Conservation (phyloP, 2,329 filamentous ascomycete species). For the Fusarium agapanthi region DNA sequence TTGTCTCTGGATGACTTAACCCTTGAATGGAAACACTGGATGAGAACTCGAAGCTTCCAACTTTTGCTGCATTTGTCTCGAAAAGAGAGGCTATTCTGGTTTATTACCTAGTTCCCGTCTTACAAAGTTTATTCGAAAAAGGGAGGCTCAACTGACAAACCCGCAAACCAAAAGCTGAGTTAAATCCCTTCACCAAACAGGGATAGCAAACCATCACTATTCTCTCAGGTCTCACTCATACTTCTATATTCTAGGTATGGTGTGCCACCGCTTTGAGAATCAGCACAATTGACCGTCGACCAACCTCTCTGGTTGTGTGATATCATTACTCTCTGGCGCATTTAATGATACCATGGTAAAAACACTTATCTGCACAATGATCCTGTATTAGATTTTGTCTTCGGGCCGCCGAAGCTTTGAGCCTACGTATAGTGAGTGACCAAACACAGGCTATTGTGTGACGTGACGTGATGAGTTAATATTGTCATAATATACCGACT, state of each 20-base stretch:
- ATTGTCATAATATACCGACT: background rate
- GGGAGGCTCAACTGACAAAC: background rate
- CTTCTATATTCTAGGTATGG: background rate
- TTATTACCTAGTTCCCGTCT: background rate
- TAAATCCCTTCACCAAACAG: background rate
- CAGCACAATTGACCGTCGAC: slow-evolving; percentile 15
- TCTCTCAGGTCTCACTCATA: background rate
- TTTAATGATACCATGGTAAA: slow-evolving; percentile 28
- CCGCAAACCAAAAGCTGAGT: background rate
- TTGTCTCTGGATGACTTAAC: background rate
- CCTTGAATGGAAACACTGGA: background rate
- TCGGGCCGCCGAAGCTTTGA: background rate
- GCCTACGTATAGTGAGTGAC: slow-evolving; percentile 24
- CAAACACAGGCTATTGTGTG: background rate
- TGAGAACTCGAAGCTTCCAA: background rate
- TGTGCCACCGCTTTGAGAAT: background rate
- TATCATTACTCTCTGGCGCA: slow-evolving; percentile 6
- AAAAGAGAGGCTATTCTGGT: background rate
- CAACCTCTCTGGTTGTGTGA: slow-evolving; percentile 15
- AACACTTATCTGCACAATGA: background rate
- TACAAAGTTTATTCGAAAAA: background rate
- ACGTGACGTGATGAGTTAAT: slow-evolving; percentile 19
- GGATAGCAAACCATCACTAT: background rate
- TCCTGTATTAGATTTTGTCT: background rate
- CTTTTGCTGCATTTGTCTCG: background rate